phyloP scores from a whole-genome alignment of 345 rosid genomes.

The Eutrema yunnanense region DNA sequence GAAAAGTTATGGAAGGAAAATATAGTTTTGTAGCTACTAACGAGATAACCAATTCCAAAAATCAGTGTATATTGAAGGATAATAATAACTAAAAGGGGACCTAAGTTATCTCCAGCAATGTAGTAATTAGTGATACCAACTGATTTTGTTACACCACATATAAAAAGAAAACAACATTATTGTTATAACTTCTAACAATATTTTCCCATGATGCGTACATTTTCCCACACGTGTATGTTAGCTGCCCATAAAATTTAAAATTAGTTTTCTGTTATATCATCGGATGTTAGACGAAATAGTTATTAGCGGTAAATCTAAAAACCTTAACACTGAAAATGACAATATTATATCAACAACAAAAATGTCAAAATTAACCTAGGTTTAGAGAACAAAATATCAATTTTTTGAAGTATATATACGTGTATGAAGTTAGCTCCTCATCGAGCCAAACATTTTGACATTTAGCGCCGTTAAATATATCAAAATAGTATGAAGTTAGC shows the following conservation, averaged over 20 bases:
- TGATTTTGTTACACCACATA: constrained; percentile 2
- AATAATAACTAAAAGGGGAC: neutral
- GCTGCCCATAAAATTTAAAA: no score
- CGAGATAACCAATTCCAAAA: constrained; percentile 19
- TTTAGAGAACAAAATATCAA: neutral
- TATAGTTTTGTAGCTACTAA: constrained; percentile 25
- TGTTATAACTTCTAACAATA: constrained; percentile 16
- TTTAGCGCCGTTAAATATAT: neutral
- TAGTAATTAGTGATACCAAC: constrained; percentile 16
- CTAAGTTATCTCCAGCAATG: constrained; percentile 5
- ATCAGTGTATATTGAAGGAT: neutral
- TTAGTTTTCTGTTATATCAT: neutral
- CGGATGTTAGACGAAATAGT: neutral
- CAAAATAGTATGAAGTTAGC: neutral
- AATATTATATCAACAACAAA: neutral
- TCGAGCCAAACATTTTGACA: no score
- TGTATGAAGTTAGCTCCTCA: no score
- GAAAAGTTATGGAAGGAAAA: neutral
- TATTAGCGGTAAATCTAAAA: neutral
- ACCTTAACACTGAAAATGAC: neutral
- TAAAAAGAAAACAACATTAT: neutral
- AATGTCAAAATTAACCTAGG: neutral
- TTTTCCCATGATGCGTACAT: neutral
- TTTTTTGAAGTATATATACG: neutral
- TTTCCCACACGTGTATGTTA: neutral